Evolutionary conservation across 208 protist genomes (phyloP).

Genomic region (Crithidia bombi): DNA sequence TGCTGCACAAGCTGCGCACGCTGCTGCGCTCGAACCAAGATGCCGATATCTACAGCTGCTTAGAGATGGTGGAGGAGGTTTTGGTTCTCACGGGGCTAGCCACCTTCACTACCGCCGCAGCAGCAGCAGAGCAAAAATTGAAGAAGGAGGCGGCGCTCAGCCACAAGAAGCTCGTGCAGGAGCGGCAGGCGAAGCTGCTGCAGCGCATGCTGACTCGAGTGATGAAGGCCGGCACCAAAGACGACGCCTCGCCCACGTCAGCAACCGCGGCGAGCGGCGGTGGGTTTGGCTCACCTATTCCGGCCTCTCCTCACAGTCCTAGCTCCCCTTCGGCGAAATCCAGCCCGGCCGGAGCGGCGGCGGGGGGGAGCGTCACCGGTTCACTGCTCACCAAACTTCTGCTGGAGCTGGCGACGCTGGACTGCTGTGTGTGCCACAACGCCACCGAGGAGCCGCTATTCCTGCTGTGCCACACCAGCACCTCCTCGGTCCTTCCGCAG

Average conservation of each 20-base stretch:
- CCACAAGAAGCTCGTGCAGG: constrained; percentile 58
- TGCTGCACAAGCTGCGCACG: constrained; percentile 51
- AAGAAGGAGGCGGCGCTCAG: constrained; percentile 34
- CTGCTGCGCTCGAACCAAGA: constrained; percentile 33
- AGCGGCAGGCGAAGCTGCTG: constrained; percentile 69
- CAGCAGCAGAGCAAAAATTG: constrained; percentile 24
- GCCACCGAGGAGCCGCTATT: constrained; percentile 50
- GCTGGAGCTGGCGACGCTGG: constrained; percentile 48
- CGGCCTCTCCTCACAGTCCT: neutral
- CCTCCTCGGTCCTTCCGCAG: constrained; percentile 47
- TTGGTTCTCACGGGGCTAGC: constrained; percentile 45
- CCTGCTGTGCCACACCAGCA: constrained; percentile 62
- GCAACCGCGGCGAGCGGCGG: neutral
- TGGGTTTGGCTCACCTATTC: neutral
- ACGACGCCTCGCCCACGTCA: neutral
- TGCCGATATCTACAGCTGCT: constrained; percentile 55
- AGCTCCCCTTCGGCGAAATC: neutral
- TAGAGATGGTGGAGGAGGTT: constrained; percentile 60
- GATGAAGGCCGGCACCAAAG: constrained; percentile 23
- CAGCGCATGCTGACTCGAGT: constrained; percentile 54
- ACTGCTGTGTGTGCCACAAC: constrained; percentile 76
- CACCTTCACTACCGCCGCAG: constrained; percentile 26
- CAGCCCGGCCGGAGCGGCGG: neutral
- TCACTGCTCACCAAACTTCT: constrained; percentile 51
- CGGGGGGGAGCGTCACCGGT: constrained; percentile 1